Base-by-base conservation (phyloP, 2,329 filamentous ascomycete genomes). In the Basipetospora chlamydospora region DNA sequence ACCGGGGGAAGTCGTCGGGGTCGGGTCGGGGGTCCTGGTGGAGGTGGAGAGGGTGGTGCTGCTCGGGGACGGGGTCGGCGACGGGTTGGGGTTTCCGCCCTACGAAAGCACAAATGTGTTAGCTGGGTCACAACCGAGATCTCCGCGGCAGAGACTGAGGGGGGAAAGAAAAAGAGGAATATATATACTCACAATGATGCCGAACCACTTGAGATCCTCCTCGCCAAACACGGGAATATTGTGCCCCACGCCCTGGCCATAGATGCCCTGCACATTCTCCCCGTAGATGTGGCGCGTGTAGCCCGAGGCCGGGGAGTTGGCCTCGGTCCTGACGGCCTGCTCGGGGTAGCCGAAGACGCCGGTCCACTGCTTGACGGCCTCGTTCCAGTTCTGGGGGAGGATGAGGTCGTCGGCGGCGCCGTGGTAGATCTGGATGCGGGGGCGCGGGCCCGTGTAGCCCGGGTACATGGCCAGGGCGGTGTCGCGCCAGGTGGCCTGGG, bases 381-480 rank as follows among this genome's bases (percentile, higher is more conserved):
- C 43, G 5, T 16, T 37, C 15, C 41, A 23, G 23, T 46, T 42
- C 6, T 37, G 40, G n/a, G 39, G 34, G 8, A 39, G 30, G 11
- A 42, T 29, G 9, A 38, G 26, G n/a, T 39, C 37, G 25, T 30
- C 28, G 3, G 28, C 28, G 8, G 9, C 20, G n/a, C n/a, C n/a
- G n/a, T n/a, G n/a, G n/a, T n/a, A n/a, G n/a, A 74, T 58, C 49
- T 73, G 67, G 56, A 76, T 59, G 45, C 65, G 67, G 0, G 71
- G 70, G 9, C 67, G 53, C 34, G 61, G 55, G 0, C 68, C 66
- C 3, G 47, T 55, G 43, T 73, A 73, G 0, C 55, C 60, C 0
- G 66, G 64, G 42, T 70, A 69, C 40, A 63, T 67, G 1, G 49
- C 53, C 33, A 46, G 38, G 5, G 62, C 60, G 4, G 57, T 38